Evolutionary conservation across 78 protist genomes (phyloP), one percentile per base, ranked within the genome.

Genomic region (Dictyostelium intermedium): DNA sequence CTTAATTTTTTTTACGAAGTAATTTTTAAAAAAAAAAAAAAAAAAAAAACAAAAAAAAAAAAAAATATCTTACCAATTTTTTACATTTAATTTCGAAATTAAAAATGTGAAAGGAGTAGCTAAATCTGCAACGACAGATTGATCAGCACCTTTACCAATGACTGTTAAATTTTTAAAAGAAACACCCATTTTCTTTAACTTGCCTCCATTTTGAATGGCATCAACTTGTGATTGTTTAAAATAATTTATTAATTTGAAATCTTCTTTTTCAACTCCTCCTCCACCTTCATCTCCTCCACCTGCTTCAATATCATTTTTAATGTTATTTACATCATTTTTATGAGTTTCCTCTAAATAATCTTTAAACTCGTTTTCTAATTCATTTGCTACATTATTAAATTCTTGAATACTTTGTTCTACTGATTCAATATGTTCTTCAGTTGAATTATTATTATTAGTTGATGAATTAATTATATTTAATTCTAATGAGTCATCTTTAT

Each of bases 101-200:
- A 82, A n/a, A 23, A 41, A 61, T 63, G 47, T 41, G 20, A 87
- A 78, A 5, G 93, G 93, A 18, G 93, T 87, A 18, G 47, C 18
- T 11, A 56, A 35, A 47, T 87, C 85, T 18, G 72, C 23, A 32
- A 87, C 56, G 16, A 78, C 69, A 1, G 93, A 87, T 30, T 23
- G n/a, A 73, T 77, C 95, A 9, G 95, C 93, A 47, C 93, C 93
- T 69, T 70, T 35, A 20, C 95, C 95, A 39, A 91, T 72, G 0
- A 91, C 95, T 11, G 95, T 91, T 30, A 91, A n/a, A 37, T 80
- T 69, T 37, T 63, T 80, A 56, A 83, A 11, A 41, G 66, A 23
- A 1, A 91, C 83, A 53, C 87, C 83, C 82, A 91, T 80, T 25
- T 78, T 79, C 37, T 87, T 87, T 13, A 45, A 30, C 61, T 70